These are phyloP conservation scores for Ploettnerulaceae sp. DNA, from an alignment of 2,329 filamentous ascomycete genomes.

Conservation along the genomic window DNA sequence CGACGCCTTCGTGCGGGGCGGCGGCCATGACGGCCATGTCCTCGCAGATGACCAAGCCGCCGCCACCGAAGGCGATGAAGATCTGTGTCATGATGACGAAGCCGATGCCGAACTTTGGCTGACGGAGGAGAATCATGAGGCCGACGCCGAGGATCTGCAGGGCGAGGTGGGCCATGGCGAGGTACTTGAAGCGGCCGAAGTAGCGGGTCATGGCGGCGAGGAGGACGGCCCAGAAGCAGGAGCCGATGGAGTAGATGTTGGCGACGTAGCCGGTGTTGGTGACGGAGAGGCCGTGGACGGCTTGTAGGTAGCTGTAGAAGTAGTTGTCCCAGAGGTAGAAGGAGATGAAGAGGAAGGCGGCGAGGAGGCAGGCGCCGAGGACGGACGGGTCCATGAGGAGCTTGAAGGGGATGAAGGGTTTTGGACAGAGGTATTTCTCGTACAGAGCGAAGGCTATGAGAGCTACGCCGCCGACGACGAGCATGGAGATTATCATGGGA, in stretches of 20 bases:
- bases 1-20: constrained; percentile 56
- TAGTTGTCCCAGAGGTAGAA: constrained; percentile 51
- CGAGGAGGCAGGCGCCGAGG: constrained; percentile 42
- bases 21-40: constrained; percentile 58
- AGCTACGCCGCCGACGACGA: constrained; percentile 52
- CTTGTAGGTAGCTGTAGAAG: constrained; percentile 49
- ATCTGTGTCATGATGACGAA: constrained; percentile 57
- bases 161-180: constrained; percentile 21
- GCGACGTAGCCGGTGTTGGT: constrained; percentile 46
- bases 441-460: constrained; percentile 52
- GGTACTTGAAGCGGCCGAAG: constrained; percentile 27
- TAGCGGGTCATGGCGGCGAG: constrained; percentile 43
- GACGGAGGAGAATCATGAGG: constrained; percentile 55
- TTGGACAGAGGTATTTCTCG: constrained; percentile 52
- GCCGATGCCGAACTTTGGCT: constrained; percentile 44
- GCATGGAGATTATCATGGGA: constrained; percentile 44
- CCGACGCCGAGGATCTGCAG: constrained; percentile 45
- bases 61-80: constrained; percentile 54
- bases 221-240: constrained; percentile 40
- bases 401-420: constrained; percentile 51
- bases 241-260: constrained; percentile 48
- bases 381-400: constrained; percentile 47
- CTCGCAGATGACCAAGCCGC: constrained; percentile 51
- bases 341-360: constrained; percentile 42
- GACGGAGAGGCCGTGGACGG: constrained; percentile 46